phyloP scores from a whole-genome alignment of 2,329 filamentous ascomycete species.

The Cladophialophora bantiana region DNA sequence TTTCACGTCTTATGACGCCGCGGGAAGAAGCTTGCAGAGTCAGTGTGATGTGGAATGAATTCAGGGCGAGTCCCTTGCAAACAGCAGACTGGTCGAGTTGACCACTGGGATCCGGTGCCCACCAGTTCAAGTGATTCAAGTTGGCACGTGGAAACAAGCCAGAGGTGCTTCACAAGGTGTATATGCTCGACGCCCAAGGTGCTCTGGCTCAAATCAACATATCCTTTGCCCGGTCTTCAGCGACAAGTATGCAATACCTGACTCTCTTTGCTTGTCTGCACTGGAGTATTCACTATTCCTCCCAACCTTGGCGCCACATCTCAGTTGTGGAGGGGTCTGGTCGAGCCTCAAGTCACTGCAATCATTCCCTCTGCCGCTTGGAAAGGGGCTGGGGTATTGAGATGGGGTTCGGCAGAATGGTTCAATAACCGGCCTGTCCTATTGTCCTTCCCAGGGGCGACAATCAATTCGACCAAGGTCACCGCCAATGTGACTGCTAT shows the following conservation, averaged over 20 bases:
- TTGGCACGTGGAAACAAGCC: neutral
- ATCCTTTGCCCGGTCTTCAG: neutral
- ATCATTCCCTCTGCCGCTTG: neutral
- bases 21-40: neutral
- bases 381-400: neutral
- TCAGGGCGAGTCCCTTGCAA: neutral
- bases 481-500: neutral
- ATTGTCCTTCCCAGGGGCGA: neutral
- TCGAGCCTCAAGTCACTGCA: neutral
- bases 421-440: neutral
- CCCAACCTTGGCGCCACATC: neutral
- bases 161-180: neutral
- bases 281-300: neutral
- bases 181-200: neutral
- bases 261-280: neutral
- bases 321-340: neutral
- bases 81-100: neutral
- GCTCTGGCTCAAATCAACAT: neutral
- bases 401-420: conserved; percentile 4
- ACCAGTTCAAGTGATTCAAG: neutral
- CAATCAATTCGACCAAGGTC: neutral
- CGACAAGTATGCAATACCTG: neutral
- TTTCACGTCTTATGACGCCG: neutral
- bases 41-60: too few species aligned
- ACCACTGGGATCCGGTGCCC: neutral